Evolutionary conservation across 208 protist genomes (phyloP).

Genomic region (Paratrypanosoma confusum): DNA sequence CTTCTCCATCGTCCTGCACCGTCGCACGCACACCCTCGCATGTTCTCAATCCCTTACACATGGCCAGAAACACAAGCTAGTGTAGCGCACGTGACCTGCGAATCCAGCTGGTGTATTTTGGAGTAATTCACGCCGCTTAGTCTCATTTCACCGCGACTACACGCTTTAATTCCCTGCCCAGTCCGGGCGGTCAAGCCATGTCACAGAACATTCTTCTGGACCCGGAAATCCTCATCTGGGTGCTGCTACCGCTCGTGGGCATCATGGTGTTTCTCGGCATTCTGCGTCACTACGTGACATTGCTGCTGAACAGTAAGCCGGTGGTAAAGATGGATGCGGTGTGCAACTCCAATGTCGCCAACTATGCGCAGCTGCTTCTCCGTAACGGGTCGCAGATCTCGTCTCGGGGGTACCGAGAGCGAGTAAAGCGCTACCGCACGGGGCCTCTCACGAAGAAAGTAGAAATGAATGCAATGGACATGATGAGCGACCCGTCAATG

Average conservation of each 20-base stretch:
- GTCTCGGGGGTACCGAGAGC: slow-evolving; percentile 36
- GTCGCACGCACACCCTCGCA: no score
- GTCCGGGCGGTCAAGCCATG: slow-evolving; percentile 15
- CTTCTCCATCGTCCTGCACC: no score
- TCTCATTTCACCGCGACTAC: not conserved
- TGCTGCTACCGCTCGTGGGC: slow-evolving; percentile 90
- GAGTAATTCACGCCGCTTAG: not conserved
- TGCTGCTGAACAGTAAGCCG: slow-evolving; percentile 40
- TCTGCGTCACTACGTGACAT: slow-evolving; percentile 77
- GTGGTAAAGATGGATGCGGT: slow-evolving; percentile 42
- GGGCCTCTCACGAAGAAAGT: slow-evolving; percentile 51
- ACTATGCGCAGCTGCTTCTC: slow-evolving; percentile 53
- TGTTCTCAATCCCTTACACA: no score
- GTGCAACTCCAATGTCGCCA: slow-evolving; percentile 56
- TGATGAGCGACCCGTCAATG: slow-evolving; percentile 85
- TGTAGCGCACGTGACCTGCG: no score
- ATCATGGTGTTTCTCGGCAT: slow-evolving; percentile 90
- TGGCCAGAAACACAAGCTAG: no score
- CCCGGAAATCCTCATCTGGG: slow-evolving; percentile 91
- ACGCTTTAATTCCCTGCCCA: not conserved
- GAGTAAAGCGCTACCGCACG: slow-evolving; percentile 40
- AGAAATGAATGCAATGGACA: slow-evolving; percentile 83
- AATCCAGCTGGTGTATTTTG: not conserved
- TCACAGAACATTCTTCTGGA: slow-evolving; percentile 86
- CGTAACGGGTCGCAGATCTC: slow-evolving; percentile 42